phyloP scores from a whole-genome alignment of 2,329 filamentous ascomycete genomes.

The Ceratocystis colombiana region DNA sequence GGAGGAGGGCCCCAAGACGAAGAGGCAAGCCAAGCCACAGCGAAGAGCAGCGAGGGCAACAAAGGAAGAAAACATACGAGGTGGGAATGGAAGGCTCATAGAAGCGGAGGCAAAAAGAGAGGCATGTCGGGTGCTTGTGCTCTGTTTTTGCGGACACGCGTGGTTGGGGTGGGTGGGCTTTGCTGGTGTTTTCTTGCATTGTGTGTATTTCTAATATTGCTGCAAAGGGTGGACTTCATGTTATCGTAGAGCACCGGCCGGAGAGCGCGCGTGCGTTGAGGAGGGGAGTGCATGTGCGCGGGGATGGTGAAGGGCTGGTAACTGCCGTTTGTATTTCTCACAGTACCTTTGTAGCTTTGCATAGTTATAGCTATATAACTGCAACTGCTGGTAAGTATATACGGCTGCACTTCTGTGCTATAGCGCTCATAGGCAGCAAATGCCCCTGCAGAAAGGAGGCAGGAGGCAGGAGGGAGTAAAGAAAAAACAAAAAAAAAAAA shows the following conservation, averaged over 20 bases:
- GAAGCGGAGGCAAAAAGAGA: neutral
- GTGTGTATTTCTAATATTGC: neutral
- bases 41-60: neutral
- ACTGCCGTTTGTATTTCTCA: neutral
- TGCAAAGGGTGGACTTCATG: neutral
- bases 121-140: neutral
- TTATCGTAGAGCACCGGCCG: neutral
- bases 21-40: neutral
- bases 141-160: neutral
- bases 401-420: neutral
- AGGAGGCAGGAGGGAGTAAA: neutral
- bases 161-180: neutral
- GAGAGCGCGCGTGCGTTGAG: constrained; percentile 1
- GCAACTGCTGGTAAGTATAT: neutral
- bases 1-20: neutral
- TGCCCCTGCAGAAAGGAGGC: neutral
- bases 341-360: neutral
- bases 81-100: neutral
- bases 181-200: neutral
- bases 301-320: neutral
- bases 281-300: neutral
- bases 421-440: too few relatives aligned
- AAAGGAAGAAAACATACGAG: neutral
- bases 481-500: neutral
- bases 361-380: neutral